phyloP scores from a whole-genome alignment of 345 rosid species.

The Sonneratia caseolaris region DNA sequence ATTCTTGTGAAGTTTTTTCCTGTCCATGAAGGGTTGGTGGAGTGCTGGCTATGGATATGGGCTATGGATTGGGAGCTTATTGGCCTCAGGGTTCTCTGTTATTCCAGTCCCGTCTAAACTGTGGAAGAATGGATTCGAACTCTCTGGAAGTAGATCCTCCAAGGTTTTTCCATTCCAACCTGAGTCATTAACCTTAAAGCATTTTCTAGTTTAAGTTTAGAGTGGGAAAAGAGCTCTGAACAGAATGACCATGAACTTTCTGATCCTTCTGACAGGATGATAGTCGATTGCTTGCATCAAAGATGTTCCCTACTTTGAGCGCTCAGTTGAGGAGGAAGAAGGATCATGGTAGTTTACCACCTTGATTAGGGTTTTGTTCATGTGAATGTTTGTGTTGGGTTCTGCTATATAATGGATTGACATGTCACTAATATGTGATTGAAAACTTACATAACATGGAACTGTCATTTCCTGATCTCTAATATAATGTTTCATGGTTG shows the following conservation, averaged over 20 bases:
- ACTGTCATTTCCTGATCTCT: background rate
- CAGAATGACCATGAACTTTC: background rate
- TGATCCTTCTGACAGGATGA: slow-evolving; percentile 56
- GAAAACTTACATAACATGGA: background rate
- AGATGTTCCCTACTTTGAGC: slow-evolving; percentile 61
- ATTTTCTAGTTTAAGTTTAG: background rate
- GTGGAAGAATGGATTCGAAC: slow-evolving; percentile 70
- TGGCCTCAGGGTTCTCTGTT: slow-evolving; percentile 80
- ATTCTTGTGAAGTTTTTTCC: slow-evolving; percentile 9
- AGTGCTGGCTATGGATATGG: slow-evolving; percentile 89
- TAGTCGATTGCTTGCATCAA: slow-evolving; percentile 65
- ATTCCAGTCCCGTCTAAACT: slow-evolving; percentile 60
- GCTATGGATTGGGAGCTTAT: slow-evolving; percentile 79
- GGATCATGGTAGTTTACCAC: slow-evolving; percentile 54
- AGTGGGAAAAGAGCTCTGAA: background rate
- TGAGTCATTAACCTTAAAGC: background rate
- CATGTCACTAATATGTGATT: background rate
- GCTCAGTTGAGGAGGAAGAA: slow-evolving; percentile 55
- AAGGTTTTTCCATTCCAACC: slow-evolving; percentile 35
- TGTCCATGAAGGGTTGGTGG: slow-evolving; percentile 75
- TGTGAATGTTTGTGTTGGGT: background rate
- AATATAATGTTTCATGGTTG: background rate
- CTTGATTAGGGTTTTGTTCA: background rate
- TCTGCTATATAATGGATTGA: background rate
- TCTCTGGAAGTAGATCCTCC: slow-evolving; percentile 34